A percentile compares a stretch with the other conserved stretches of the same genome.
Evolutionary conservation across 345 rosid genomes (phyloP).

Genomic region (Raphanus raphanistrum): DNA sequence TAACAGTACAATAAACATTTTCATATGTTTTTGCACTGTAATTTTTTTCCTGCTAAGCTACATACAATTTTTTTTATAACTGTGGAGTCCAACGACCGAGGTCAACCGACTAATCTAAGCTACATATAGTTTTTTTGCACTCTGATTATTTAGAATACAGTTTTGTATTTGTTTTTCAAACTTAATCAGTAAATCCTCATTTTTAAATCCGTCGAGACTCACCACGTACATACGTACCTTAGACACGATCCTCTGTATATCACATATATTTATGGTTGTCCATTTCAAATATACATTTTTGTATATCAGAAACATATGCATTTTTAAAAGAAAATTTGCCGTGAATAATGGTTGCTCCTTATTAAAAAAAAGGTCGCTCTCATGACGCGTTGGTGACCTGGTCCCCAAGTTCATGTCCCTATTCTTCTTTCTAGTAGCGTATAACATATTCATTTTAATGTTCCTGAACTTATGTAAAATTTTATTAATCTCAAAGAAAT

Average conservation of each 20-base stretch:
- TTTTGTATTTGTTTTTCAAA: neutral
- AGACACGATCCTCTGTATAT: neutral
- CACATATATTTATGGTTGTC: conserved; percentile 5
- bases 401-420: conserved; percentile 37
- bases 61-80: too few species aligned
- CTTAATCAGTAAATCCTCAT: neutral
- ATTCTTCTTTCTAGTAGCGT: conserved; percentile 36
- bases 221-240: neutral
- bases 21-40: neutral
- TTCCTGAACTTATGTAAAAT: neutral
- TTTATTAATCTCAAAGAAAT: neutral
- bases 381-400: conserved; percentile 45
- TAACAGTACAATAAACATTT: neutral
- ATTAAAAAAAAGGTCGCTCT: conserved; percentile 3
- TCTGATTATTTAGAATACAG: neutral
- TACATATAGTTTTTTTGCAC: too few species aligned
- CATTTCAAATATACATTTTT: neutral
- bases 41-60: too few species aligned
- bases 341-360: conserved; percentile 22
- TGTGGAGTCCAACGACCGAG: too few species aligned
- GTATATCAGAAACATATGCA: neutral
- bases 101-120: too few species aligned
- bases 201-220: neutral
- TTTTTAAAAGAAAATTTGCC: neutral
- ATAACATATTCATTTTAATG: conserved; percentile 2